These are phyloP conservation scores for Actinidia arguta DNA, from an alignment of 179 eudicot species.

Conservation along the genomic window DNA sequence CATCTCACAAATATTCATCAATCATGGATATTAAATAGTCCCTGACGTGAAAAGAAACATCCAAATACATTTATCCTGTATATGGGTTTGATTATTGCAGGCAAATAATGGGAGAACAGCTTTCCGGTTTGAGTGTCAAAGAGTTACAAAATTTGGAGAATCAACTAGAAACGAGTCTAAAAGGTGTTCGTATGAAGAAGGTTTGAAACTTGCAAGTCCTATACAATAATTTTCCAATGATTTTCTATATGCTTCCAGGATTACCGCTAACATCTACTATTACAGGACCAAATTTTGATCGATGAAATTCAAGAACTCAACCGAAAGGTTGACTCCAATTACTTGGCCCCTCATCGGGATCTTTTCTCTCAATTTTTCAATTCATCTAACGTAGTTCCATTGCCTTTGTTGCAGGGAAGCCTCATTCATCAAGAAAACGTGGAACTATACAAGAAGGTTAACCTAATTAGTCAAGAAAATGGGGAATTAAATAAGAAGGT, in stretches of 20 bases:
- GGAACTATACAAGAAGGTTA: slow-evolving; percentile 72
- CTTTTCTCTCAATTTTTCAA: neutral
- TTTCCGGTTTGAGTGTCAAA: slow-evolving; percentile 24
- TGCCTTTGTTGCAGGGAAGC: slow-evolving; percentile 57
- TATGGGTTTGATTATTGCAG: slow-evolving; percentile 24
- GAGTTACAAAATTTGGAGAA: slow-evolving; percentile 53
- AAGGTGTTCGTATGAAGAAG: slow-evolving; percentile 52
- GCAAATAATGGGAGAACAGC: slow-evolving; percentile 55
- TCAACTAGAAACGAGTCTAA: slow-evolving; percentile 54
- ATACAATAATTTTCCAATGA: neutral
- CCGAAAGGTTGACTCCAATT: slow-evolving; percentile 54
- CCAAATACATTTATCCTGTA: slow-evolving; percentile 2
- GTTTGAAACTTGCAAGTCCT: slow-evolving; percentile 26
- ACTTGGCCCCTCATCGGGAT: neutral
- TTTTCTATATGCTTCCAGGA: neutral
- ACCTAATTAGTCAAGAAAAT: slow-evolving; percentile 64
- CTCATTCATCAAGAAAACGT: slow-evolving; percentile 74
- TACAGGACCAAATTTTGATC: slow-evolving; percentile 63
- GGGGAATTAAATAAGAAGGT: slow-evolving; percentile 65
- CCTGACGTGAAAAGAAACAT: neutral
- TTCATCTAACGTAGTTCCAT: slow-evolving; percentile 8
- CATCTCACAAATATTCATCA: neutral
- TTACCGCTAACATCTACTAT: slow-evolving; percentile 30
- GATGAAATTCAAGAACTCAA: slow-evolving; percentile 77
- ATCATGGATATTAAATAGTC: neutral